Percentiles rank a stretch among this genome's conserved stretches.
Conservation (phyloP, 305 asterid genomes). For the Fraxinus latifolia region DNA sequence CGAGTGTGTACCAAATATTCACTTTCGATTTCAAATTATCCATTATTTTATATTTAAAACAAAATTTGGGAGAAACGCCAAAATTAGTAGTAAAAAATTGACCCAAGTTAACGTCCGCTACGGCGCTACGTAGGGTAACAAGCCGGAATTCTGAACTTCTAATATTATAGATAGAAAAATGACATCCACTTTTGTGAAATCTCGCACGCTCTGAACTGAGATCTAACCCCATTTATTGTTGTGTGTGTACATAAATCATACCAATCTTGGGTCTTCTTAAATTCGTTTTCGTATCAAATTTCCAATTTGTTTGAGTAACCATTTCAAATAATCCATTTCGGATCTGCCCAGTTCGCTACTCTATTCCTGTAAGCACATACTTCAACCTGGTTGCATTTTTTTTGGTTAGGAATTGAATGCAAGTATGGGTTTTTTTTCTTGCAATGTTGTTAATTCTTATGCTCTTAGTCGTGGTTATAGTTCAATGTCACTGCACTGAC, state of each 20-base stretch:
- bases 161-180: not conserved
- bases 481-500: constrained; percentile 1
- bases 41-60: not conserved
- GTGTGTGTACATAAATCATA: not conserved
- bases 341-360: constrained; percentile 31
- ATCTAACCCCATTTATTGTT: not conserved
- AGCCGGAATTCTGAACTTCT: not conserved
- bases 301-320: not conserved
- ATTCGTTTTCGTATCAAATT: constrained; percentile 9
- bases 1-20: not conserved
- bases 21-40: not conserved
- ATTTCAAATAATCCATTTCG: constrained; percentile 20
- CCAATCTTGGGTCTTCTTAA: constrained; percentile 13
- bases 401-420: constrained; percentile 7
- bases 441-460: not conserved
- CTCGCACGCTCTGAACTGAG: not conserved
- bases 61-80: not conserved
- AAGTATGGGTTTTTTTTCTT: not conserved
- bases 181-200: not conserved
- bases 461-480: not conserved
- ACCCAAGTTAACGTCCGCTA: not conserved
- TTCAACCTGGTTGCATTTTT: constrained; percentile 18
- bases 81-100: not conserved
- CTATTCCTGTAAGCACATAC: not conserved
- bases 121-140: not conserved